phyloP scores from a whole-genome alignment of 2,329 filamentous ascomycete species.

The Pseudogymnoascus sp. region DNA sequence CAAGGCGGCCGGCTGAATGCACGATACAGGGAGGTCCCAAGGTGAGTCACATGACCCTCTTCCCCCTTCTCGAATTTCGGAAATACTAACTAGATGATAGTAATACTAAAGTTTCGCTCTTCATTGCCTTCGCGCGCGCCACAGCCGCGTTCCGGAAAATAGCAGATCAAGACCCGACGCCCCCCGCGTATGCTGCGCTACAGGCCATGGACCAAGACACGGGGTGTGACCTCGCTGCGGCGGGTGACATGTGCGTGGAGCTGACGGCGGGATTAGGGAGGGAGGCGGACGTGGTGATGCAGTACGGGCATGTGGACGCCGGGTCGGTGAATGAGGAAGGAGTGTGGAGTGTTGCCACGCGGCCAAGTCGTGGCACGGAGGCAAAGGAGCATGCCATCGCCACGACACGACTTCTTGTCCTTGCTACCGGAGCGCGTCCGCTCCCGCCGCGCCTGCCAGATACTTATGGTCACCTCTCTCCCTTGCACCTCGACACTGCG shows the following conservation, averaged over 20 bases:
- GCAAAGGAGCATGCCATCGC: neutral
- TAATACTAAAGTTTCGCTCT: slow-evolving; percentile 55
- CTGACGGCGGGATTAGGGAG: slow-evolving; percentile 35
- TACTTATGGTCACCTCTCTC: neutral
- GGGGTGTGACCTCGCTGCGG: slow-evolving; percentile 49
- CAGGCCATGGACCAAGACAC: slow-evolving; percentile 46
- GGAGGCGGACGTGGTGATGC: neutral
- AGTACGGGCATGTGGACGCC: neutral
- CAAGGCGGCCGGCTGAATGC: slow-evolving; percentile 44
- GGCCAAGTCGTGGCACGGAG: slow-evolving; percentile 26
- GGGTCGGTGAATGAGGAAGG: slow-evolving; percentile 26
- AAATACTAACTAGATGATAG: slow-evolving; percentile 24
- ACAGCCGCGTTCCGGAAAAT: slow-evolving; percentile 46
- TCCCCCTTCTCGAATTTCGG: neutral
- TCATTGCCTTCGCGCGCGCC: slow-evolving; percentile 49
- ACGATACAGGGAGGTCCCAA: slow-evolving; percentile 54
- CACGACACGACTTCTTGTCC: slow-evolving; percentile 32
- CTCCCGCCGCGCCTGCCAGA: slow-evolving; percentile 33
- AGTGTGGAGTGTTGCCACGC: slow-evolving; percentile 33
- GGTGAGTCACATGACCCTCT: slow-evolving; percentile 20
- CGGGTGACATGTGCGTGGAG: slow-evolving; percentile 46
- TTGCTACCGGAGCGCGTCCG: slow-evolving; percentile 52
- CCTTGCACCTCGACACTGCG: slow-evolving; percentile 43
- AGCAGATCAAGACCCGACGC: slow-evolving; percentile 36
- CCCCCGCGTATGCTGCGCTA: slow-evolving; percentile 48